Base-by-base conservation (phyloP, 768 basidiomycete genomes). In the Serendipita vermifera region DNA sequence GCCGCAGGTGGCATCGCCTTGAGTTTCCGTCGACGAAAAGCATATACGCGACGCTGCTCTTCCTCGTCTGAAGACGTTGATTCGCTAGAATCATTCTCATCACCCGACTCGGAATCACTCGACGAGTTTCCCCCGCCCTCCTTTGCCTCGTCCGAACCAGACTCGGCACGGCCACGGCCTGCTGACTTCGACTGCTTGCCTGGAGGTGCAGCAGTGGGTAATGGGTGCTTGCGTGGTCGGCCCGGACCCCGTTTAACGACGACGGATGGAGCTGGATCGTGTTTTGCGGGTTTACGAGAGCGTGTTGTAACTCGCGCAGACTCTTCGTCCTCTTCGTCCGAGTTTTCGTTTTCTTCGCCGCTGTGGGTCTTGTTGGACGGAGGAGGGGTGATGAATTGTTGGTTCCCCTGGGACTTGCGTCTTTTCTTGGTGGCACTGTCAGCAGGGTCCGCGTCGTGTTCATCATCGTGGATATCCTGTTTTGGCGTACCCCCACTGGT, bases 21-120 rank as follows among this genome's bases (percentile, higher is more conserved):
- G 9, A 51, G 31, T 29, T 51, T 51, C 15, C 46, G 46, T n/a
- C 31, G 46, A 7, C 46, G 46, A 51, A 51, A 29, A 6, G 46
- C 46, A 51, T 51, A 51, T 13, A 51, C 46, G n/a, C 46, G 46
- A 22, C 46, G 46, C n/a, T 29, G 4, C 29, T 51, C 46, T 51
- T 51, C 46, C 9, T 51, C 46, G 1, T 20, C 24, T 4, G 46
- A 51, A 9, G 35, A 9, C 29, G 46, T 51, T 22, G 24, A 9
- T 22, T 43, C 22, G n/a, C n/a, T n/a, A 11, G 46, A 51, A n/a
- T 29, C 46, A 9, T 51, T 29, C 7, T 20, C 17, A 26, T 51
- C 22, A 29, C 22, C 24, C 7, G 4, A 4, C 9, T 51, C 27
- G n/a, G 46, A 51, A 15, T 15, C 27, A 7, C 46, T 29, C 7